Conservation (phyloP, 1,139 yeast species). For the Suhomyces atakaporum region DNA sequence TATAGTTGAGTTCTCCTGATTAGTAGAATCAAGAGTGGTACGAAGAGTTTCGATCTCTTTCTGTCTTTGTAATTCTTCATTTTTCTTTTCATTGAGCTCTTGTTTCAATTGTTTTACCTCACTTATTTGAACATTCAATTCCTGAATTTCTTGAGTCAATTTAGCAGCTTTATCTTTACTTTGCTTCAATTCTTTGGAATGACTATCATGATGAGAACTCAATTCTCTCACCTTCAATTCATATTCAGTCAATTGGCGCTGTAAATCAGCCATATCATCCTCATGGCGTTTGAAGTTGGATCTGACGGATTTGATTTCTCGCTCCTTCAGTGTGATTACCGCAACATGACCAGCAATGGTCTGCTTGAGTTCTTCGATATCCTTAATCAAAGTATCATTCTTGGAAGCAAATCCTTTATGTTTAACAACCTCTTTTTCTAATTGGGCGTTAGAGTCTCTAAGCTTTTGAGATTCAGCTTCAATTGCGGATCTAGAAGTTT, state of each 20-base stretch:
- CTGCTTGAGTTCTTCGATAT: constrained; percentile 15
- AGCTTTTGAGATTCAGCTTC: constrained; percentile 18
- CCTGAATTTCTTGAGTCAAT: constrained; percentile 12
- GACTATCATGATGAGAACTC: constrained; percentile 12
- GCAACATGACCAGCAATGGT: constrained; percentile 14
- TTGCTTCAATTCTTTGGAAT: constrained; percentile 13
- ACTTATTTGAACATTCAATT: constrained; percentile 12
- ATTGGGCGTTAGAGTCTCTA: constrained; percentile 12
- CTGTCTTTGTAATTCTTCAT: constrained; percentile 7
- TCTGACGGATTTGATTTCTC: constrained; percentile 16
- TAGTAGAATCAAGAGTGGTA: constrained; percentile 10
- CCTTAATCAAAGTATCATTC: constrained; percentile 14
- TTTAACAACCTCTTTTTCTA: constrained; percentile 16
- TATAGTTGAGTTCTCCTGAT: constrained; percentile 20
- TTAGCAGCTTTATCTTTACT: constrained; percentile 9
- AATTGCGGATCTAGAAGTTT: constrained; percentile 11
- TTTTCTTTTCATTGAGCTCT: constrained; percentile 11
- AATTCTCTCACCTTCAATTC: constrained; percentile 16
- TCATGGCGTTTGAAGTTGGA: constrained; percentile 16
- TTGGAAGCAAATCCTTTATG: constrained; percentile 12
- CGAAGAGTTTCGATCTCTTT: constrained; percentile 14
- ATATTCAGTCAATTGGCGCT: constrained; percentile 14
- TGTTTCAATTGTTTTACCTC: constrained; percentile 14
- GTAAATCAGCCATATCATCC: constrained; percentile 14
- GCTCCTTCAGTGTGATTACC: constrained; percentile 14